Evolutionary conservation across 305 asterid species (phyloP), one percentile per base, ranked within the genome.

Genomic region (Euphrasia arctica): DNA sequence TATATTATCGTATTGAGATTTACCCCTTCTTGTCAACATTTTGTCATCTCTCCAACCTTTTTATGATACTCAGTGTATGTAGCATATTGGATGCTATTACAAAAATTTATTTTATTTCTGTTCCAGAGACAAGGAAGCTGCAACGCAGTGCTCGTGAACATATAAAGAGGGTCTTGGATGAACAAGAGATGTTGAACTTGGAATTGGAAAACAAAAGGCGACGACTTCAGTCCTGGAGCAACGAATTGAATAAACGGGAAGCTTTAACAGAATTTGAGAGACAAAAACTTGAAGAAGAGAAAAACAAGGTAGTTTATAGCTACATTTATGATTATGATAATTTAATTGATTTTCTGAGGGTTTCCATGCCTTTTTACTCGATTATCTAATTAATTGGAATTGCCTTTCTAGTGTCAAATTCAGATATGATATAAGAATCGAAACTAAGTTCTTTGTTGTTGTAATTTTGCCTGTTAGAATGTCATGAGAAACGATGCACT

Each of bases 221-320:
- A 55, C 58, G 75, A 13, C 87, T 82, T 47, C 84, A 81, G 75
- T 62, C 81, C n/a, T 80, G 89, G 95, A 70, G 80, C 65, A 78
- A 63, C 74, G 87, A 84, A 62, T 75, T 89, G 77, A 81, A 81
- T 61, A 80, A 78, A 65, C 84, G 90, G 22, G 89, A 89, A 71
- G 74, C 85, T 28, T 70, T 80, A 25, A 81, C 85, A 29, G 86
- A 79, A 64, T 80, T 81, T 2, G 92, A 89, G 72, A 80, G 77
- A 58, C 83, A 66, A 51, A 84, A 79, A 65, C 87, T 79, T 60
- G 95, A 84, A 10, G 90, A 79, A 60, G 90, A 89, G 68, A 86
- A 77, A 54, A 48, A 49, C 64, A 75, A 78, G 92, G 95, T 86
- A 41, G 49, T 56, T 25, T 62, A 18, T 54, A 60, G 15, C 31